These are phyloP conservation scores for California macrophylla DNA, from an alignment of 441 rosid species.

Conservation along the genomic window DNA sequence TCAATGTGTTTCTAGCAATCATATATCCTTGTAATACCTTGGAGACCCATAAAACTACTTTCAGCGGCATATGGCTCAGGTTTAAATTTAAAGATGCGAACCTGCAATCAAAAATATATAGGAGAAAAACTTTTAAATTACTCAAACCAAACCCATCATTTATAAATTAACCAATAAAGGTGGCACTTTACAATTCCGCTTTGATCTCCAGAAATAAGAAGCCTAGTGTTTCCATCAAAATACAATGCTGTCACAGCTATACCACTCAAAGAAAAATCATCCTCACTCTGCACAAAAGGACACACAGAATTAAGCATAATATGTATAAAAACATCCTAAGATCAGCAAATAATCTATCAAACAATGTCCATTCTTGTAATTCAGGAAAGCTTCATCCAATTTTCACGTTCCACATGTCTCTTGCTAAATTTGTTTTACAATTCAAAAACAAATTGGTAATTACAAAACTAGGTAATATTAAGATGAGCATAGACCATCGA, in stretches of 20 bases:
- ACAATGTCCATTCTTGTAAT: neutral
- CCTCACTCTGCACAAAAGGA: conserved; percentile 53
- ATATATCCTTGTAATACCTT: conserved; percentile 28
- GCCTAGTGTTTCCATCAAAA: conserved; percentile 43
- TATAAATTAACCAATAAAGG: conserved; percentile 1
- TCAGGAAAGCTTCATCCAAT: neutral
- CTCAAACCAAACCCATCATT: conserved; percentile 2
- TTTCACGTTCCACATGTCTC: neutral
- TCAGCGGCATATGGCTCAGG: conserved; percentile 62
- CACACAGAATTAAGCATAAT: conserved; percentile 4
- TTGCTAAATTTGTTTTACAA: neutral
- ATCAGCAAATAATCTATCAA: neutral
- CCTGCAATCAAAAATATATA: conserved; percentile 31
- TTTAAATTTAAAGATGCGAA: conserved; percentile 64
- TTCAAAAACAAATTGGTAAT: neutral
- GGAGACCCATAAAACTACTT: conserved; percentile 52
- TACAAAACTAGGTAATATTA: neutral
- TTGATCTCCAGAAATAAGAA: conserved; percentile 76
- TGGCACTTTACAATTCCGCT: conserved; percentile 52
- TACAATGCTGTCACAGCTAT: conserved; percentile 51
- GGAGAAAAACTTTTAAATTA: conserved; percentile 10
- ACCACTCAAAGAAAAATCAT: conserved; percentile 56
- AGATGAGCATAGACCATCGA: neutral
- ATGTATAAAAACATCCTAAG: neutral
- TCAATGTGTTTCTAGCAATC: neutral